These are phyloP conservation scores for Allomyces macrogynus DNA, from an alignment of 192 early-diverging fungal species.

Conservation along the genomic window DNA sequence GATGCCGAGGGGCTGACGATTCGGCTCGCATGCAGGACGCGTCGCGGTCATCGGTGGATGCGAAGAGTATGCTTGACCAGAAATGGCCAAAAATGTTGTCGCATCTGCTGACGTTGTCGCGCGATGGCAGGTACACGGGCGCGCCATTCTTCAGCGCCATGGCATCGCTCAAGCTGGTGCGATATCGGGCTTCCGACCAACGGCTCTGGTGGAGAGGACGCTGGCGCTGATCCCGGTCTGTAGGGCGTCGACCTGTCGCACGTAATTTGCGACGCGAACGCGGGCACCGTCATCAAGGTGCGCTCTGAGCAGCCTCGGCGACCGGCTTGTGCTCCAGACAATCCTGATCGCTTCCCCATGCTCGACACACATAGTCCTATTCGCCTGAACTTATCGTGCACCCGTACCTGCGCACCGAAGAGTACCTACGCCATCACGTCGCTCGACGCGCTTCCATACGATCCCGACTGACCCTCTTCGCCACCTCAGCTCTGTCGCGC, in stretches of 20 bases:
- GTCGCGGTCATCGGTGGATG: background rate
- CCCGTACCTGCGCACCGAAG: constrained; percentile 45
- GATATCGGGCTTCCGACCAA: constrained; percentile 1
- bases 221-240: constrained; percentile 7
- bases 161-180: constrained; percentile 44
- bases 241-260: constrained; percentile 71
- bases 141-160: constrained; percentile 79
- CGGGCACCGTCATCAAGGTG: constrained; percentile 55
- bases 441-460: constrained; percentile 3
- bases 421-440: constrained; percentile 12
- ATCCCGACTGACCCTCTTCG: constrained; percentile 1
- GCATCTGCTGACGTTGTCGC: too few relatives aligned
- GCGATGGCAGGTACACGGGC: constrained; percentile 48
- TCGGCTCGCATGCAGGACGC: background rate
- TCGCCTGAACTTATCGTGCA: constrained; percentile 82
- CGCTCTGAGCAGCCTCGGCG: background rate
- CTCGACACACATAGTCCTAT: constrained; percentile 17
- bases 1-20: too few relatives aligned
- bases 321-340: background rate
- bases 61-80: background rate
- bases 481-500: constrained; percentile 8
- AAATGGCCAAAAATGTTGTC: too few relatives aligned
- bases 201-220: background rate
- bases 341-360: background rate
- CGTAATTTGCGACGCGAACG: constrained; percentile 64